Percentiles rank a stretch among this genome's conserved stretches.
These are phyloP conservation scores for Penicillium arizonense DNA, from an alignment of 495 filamentous ascomycete species.

Conservation along the genomic window DNA sequence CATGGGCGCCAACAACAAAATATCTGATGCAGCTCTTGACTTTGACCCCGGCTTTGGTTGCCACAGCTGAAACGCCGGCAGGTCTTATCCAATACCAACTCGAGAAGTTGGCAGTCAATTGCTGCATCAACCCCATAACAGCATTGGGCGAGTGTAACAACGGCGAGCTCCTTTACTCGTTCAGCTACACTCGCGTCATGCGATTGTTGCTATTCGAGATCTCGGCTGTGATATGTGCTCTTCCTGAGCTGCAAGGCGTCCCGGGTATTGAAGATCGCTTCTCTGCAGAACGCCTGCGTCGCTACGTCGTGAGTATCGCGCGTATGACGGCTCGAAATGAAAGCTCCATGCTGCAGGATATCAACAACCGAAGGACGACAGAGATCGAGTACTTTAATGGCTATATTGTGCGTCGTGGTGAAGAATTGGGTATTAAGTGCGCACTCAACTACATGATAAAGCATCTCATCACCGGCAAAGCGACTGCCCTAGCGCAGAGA, in stretches of 20 bases:
- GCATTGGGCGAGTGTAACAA: slow-evolving; percentile 71
- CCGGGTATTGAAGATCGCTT: slow-evolving; percentile 59
- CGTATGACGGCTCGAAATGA: slow-evolving; percentile 63
- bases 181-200: slow-evolving; percentile 53
- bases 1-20: slow-evolving; percentile 43
- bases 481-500: slow-evolving; percentile 11
- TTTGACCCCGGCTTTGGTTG: slow-evolving; percentile 47
- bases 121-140: slow-evolving; percentile 79
- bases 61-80: slow-evolving; percentile 43
- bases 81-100: slow-evolving; percentile 58
- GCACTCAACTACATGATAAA: slow-evolving; percentile 67
- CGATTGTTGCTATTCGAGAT: slow-evolving; percentile 67
- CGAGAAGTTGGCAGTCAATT: slow-evolving; percentile 77
- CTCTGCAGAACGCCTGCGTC: slow-evolving; percentile 53
- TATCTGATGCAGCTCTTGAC: slow-evolving; percentile 52
- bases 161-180: slow-evolving; percentile 64
- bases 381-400: slow-evolving; percentile 87
- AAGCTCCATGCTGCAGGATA: slow-evolving; percentile 82
- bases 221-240: slow-evolving; percentile 56
- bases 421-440: slow-evolving; percentile 64
- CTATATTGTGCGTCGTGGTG: slow-evolving; percentile 68
- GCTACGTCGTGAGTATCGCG: slow-evolving; percentile 54
- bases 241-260: slow-evolving; percentile 65
- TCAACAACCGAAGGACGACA: slow-evolving; percentile 57
- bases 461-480: slow-evolving; percentile 50